Base-by-base conservation (phyloP, 2,329 filamentous ascomycete species). In the Byssochlamys sp. region DNA sequence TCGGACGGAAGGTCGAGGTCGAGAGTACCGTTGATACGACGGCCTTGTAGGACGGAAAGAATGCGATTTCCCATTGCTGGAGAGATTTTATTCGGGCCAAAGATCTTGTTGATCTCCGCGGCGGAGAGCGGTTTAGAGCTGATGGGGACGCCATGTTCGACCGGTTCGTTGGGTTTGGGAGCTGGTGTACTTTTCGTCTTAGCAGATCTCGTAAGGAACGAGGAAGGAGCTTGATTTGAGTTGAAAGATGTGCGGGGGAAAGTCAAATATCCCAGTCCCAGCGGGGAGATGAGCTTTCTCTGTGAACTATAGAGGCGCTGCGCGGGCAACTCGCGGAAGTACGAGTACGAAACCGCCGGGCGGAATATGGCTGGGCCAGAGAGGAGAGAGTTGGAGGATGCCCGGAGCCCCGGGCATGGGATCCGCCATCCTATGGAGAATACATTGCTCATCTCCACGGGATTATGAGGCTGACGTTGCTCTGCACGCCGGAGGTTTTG, bases 11-110 rank as follows among this genome's bases (percentile, higher is more conserved):
- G 65, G 19, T 73, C 70, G 12, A 76, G 63, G 57, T 79, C 77
- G 11, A 78, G 67, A 1, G 76, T 79, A 10, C 77, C 77, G 33
- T 70, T 65, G 14, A 75, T 57, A 25, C 77, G 73, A 27, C 76
- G 71, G n/a, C 67, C 69, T 55, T 79, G 76, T 2, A 79, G 64
- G 14, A 75, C 67, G 4, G 66, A 66, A 9, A 77, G 61, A 19
- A 72, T 61, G 11, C 73, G 70, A 56, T 76, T 76, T 1, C 70
- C 74, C 55, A 73, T 57, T 3, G 61, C 62, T 1, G 63, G 55
- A 2, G 69, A 66, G 4, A 75, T 54, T 19, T 61, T 67, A 4
- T 58, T 54, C 1, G 62, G 63, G 3, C 72, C 71, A 28, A 76
- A 76, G 25, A 77, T 72, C 4, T 59, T 29, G 26, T 66, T 68